Evolutionary conservation across 805 yeast genomes (phyloP), one percentile per base, ranked within the genome.

Genomic region (Suhomyces prunicola): DNA sequence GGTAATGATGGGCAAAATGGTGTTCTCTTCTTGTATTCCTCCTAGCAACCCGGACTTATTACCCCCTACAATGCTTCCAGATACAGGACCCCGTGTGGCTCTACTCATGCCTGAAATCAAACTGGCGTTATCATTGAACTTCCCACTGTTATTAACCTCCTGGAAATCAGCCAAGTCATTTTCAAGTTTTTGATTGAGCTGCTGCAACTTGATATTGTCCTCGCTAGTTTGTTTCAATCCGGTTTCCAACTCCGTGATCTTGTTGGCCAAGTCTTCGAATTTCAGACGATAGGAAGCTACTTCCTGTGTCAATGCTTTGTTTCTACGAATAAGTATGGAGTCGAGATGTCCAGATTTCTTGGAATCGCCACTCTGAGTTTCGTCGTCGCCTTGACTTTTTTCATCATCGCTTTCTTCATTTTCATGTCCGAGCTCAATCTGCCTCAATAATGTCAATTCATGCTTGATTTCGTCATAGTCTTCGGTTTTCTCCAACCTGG

Each of bases 381-480:
- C 69, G 9, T 39, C 42, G 7, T 17, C 42, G 22, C 65, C 72
- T 5, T 68, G 66, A 8, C 55, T 65, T 10, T 62, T 64, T 9
- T 58, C 54, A 17, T 57, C 68, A 6, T 61, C 67, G 8, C 63
- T 71, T 27, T 61, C 70, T 23, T 69, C 74, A 3, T 66, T 74
- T 13, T 70, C 73, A 31, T 71, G 69, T 3, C 92, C 92, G 69
- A 90, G 87, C 61, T 88, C 90, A 39, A 90, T 85, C 57, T 86
- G 85, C 64, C 87, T 84, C 55, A 91, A 66, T 24, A 90, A 80
- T 17, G 79, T 80, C 57, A 92, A 73, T 62, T 92, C 97, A 48
- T 82, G 80, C 65, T 90, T 90, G 47, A 91, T 66, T 56, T 89
- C 91, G 50, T 88, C 91, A 67, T 92, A 91, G 64, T 91, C 97